Evolutionary conservation across 108 stramenopile species (phyloP).

Genomic region (Cyclotella atomus): DNA sequence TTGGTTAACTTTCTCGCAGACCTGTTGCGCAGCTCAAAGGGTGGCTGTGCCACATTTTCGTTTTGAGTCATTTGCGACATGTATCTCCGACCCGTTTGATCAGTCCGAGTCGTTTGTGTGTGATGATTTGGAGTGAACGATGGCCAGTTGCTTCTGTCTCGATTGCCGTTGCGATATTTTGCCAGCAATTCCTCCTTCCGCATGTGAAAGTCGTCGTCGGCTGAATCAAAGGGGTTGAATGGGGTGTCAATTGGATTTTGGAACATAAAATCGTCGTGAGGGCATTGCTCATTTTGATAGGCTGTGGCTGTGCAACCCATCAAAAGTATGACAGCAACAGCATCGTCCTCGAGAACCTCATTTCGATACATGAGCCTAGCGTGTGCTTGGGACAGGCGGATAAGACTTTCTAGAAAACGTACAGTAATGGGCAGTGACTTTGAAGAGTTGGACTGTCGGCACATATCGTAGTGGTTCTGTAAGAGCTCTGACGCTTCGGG

Average conservation of each 20-base stretch:
- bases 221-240: constrained; percentile 33
- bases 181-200: no score
- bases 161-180: no score
- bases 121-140: no score
- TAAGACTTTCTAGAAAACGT: constrained; percentile 92
- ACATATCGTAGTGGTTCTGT: constrained; percentile 81
- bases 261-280: constrained; percentile 26
- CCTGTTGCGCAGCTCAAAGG: no score
- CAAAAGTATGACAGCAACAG: constrained; percentile 83
- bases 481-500: constrained; percentile 76
- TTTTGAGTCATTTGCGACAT: no score
- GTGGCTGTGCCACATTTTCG: no score
- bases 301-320: constrained; percentile 78
- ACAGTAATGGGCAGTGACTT: constrained; percentile 85
- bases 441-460: constrained; percentile 59
- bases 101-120: no score
- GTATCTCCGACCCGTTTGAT: no score
- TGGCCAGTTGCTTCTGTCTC: no score
- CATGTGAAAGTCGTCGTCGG: constrained; percentile 27
- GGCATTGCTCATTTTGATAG: constrained; percentile 11
- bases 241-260: constrained; percentile 48
- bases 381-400: constrained; percentile 95
- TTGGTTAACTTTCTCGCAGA: no score
- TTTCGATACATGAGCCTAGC: constrained; percentile 93
- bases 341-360: constrained; percentile 73